Conservation (phyloP, 2,329 filamentous ascomycete genomes). For the Beauveria brongniartii region DNA sequence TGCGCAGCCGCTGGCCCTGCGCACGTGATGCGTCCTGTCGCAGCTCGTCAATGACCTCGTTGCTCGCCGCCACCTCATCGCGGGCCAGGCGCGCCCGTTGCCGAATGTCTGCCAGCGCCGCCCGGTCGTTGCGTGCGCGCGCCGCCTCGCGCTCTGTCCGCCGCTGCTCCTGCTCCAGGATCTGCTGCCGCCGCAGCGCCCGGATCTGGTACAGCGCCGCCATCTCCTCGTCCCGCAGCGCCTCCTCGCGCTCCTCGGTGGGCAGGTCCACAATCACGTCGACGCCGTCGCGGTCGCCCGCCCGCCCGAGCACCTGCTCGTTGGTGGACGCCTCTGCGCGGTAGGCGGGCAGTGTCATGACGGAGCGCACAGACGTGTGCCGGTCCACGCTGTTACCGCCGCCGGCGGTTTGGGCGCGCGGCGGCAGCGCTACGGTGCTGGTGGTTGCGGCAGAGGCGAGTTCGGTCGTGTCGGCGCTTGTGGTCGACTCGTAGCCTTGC, state of each 20-base stretch:
- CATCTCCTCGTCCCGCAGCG: slow-evolving; percentile 81
- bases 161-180: slow-evolving; percentile 70
- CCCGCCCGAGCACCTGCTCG: slow-evolving; percentile 77
- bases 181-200: slow-evolving; percentile 63
- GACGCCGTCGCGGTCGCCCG: slow-evolving; percentile 86
- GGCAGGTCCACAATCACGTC: slow-evolving; percentile 85
- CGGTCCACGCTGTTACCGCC: slow-evolving; percentile 51
- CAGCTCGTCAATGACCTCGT: slow-evolving; percentile 52
- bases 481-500: slow-evolving; percentile 6
- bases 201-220: slow-evolving; percentile 86
- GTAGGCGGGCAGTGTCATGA: slow-evolving; percentile 89
- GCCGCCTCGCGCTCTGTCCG: slow-evolving; percentile 63
- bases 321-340: slow-evolving; percentile 61
- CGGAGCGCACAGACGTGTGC: slow-evolving; percentile 80
- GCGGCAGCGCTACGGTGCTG: background rate
- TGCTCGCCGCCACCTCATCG: slow-evolving; percentile 30
- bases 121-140: slow-evolving; percentile 59
- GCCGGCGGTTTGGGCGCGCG: background rate
- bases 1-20: slow-evolving; percentile 53
- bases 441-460: background rate
- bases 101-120: slow-evolving; percentile 59
- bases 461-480: background rate
- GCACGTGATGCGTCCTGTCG: slow-evolving; percentile 47
- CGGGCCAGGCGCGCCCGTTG: slow-evolving; percentile 42
- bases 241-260: slow-evolving; percentile 69